Percentiles rank a stretch among this genome's conserved stretches.
Conservation (phyloP, 176 grass and related monocot genomes). For the Chloris gayana region DNA sequence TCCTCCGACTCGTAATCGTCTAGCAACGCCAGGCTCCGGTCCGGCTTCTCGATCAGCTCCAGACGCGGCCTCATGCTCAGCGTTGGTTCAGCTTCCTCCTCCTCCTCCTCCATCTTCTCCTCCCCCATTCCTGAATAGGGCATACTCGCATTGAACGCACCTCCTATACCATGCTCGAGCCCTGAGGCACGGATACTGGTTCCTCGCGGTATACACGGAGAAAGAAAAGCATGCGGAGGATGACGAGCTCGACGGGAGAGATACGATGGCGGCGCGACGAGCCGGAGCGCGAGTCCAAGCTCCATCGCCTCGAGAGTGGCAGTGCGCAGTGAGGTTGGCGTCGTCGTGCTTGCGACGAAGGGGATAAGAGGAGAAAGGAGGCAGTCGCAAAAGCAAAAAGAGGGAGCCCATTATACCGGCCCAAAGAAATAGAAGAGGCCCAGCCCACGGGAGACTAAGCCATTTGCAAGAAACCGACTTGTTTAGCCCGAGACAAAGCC, state of each 20-base stretch:
- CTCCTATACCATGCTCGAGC: conserved; percentile 11
- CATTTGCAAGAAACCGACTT: not conserved
- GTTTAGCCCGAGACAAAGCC: not conserved
- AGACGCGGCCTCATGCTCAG: conserved; percentile 47
- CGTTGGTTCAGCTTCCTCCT: conserved; percentile 26
- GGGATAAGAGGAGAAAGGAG: conserved; percentile 36
- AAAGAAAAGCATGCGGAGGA: not conserved
- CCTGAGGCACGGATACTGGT: not conserved
- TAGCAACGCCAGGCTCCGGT: conserved; percentile 69
- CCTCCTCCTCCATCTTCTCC: conserved; percentile 36
- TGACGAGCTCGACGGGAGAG: not conserved
- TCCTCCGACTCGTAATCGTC: conserved; percentile 88
- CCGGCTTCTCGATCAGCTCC: conserved; percentile 84
- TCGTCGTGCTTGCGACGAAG: not conserved
- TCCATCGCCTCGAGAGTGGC: conserved; percentile 39
- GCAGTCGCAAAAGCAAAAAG: not conserved
- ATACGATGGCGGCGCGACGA: conserved; percentile 36
- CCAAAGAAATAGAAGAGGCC: not conserved
- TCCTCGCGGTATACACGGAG: not conserved
- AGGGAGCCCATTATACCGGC: not conserved
- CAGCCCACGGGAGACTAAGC: not conserved
- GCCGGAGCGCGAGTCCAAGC: conserved; percentile 52
- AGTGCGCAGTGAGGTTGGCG: not conserved
- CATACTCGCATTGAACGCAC: conserved; percentile 27
- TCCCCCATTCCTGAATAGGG: conserved; percentile 17